phyloP scores from a whole-genome alignment of 2,329 filamentous ascomycete genomes.

The Teratosphaeria viscida region DNA sequence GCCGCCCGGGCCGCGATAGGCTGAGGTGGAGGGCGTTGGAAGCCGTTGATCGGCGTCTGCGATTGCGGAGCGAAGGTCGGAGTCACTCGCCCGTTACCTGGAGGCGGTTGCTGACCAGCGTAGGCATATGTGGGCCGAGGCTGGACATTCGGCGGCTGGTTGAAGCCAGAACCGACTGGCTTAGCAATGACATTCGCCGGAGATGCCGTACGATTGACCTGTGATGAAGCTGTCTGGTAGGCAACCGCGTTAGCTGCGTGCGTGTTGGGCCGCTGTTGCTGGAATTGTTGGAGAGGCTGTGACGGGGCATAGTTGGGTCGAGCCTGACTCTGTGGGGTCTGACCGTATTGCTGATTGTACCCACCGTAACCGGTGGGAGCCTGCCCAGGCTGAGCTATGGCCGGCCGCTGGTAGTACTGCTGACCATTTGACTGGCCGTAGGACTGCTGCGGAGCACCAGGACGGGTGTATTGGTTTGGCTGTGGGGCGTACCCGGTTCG shows the following conservation, averaged over 20 bases:
- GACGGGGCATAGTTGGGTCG: conserved; percentile 12
- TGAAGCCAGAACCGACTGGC: conserved; percentile 1
- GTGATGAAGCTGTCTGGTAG: conserved; percentile 15
- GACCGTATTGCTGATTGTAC: conserved; percentile 12
- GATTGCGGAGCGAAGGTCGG: conserved; percentile 4
- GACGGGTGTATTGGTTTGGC: conserved; percentile 19
- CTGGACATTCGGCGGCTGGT: background rate
- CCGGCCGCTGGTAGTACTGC: conserved; percentile 14
- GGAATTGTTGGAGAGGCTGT: conserved; percentile 15
- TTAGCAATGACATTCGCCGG: conserved; percentile 13
- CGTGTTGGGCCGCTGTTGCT: conserved; percentile 12
- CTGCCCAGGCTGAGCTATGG: conserved; percentile 6
- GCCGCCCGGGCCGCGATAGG: conserved; percentile 9
- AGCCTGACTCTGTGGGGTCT: conserved; percentile 15
- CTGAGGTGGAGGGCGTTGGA: conserved; percentile 2
- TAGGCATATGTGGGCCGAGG: conserved; percentile 1
- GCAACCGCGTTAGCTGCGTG: conserved; percentile 13
- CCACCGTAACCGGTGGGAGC: conserved; percentile 11
- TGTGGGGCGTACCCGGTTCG: conserved; percentile 13
- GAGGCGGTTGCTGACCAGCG: background rate
- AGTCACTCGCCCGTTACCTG: conserved; percentile 4
- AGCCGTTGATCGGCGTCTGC: conserved; percentile 6
- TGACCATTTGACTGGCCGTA: conserved; percentile 17
- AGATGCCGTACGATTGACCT: conserved; percentile 17
- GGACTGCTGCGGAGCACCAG: conserved; percentile 11